Percentiles rank a stretch among this genome's conserved stretches.
Evolutionary conservation across 371 early-diverging fungal species (phyloP).

Genomic region (Zopfochytrium polystomum): DNA sequence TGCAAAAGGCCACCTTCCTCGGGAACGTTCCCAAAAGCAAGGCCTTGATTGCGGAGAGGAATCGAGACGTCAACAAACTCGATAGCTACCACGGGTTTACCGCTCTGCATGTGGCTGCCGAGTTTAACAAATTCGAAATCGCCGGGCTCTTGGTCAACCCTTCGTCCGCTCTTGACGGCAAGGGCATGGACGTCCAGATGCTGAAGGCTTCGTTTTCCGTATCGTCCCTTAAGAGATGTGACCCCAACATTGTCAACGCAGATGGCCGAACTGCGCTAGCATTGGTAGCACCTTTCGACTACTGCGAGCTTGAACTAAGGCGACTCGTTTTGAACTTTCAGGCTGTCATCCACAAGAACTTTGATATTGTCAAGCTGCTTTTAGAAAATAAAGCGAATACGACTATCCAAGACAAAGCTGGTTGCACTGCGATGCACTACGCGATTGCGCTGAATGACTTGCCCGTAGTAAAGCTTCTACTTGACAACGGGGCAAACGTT

Average conservation of each 20-base stretch:
- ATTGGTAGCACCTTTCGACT: not conserved
- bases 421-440: not conserved
- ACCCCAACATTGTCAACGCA: not conserved
- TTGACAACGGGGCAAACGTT: not conserved
- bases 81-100: conserved; percentile 32
- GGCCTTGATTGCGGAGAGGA: conserved; percentile 21
- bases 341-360: not conserved
- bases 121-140: not conserved
- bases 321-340: too few species aligned
- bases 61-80: conserved; percentile 32
- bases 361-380: not conserved
- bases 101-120: conserved; percentile 34
- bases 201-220: not conserved
- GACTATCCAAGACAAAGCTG: not conserved
- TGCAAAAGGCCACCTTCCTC: not conserved
- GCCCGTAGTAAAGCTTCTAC: not conserved
- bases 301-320: too few species aligned
- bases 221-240: not conserved
- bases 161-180: not conserved
- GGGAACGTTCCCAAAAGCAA: not conserved
- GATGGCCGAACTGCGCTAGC: not conserved
- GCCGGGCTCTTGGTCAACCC: not conserved
- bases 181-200: too few species aligned
- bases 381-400: not conserved
- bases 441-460: not conserved